Base-by-base conservation (phyloP, 306 rosid genomes). In the Trifolium pratense region DNA sequence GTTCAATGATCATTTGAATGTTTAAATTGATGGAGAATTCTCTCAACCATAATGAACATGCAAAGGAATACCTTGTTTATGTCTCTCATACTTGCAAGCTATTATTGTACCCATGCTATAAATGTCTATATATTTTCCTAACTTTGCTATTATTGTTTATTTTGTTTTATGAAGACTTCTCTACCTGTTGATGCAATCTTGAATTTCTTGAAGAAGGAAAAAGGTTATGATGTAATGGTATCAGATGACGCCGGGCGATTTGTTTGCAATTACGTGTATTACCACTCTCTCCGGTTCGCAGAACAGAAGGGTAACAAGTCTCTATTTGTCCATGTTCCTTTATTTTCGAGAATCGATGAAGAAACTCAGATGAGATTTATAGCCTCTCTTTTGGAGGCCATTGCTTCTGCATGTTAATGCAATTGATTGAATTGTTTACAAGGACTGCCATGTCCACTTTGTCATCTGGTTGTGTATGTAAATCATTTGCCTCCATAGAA, bases 231-330 rank as follows among this genome's bases (percentile, higher is more conserved):
- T 31, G 93, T 70, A 79, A 75, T 39, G n/a, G 26, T 82, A 71
- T 93, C 97, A 51, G 80, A 86, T 18, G 97, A 93, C 25, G 96
- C 97, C 0, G 98, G 98, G 12, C 87, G 96, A 5, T 93, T 87
- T 36, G 97, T 93, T 69, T 93, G 98, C 89, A 93, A 90, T 62
- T 93, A 93, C 64, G 90, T 90, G 34, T 93, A 90, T 69, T 89
- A 93, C 58, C 88, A 89, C 25, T 93, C 98, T 59, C 98, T 91
- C 62, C 86, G 88, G 16, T 89, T 83, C 20, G 96, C 93, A 1
- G 96, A 91, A 74, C 87, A 87, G 83, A 89, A 87, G 77, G 96
- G 97, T 75, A 91, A 83, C 84, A 91, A 86, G 77, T 87, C 96
- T 67, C 76, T 87, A 23, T 93, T 93, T 77, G 98, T 91, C 65